These are phyloP conservation scores for Clathrospora elynae DNA, from an alignment of 2,329 filamentous ascomycete species.

Conservation along the genomic window DNA sequence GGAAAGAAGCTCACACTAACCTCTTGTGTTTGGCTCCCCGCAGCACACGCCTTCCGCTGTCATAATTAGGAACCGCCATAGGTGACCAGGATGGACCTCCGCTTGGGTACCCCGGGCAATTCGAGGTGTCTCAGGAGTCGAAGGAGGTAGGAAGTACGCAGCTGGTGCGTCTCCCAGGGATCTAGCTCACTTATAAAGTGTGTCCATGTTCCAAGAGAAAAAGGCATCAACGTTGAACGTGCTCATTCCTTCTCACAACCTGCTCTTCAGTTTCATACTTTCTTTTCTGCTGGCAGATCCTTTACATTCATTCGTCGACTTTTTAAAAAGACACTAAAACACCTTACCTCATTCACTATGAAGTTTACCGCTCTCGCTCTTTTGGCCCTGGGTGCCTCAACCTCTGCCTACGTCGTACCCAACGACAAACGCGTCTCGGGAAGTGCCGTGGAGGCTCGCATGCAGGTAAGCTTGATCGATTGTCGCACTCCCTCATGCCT, in stretches of 20 bases:
- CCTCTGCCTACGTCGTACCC: constrained; percentile 41
- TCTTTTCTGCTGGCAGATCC: constrained; percentile 41
- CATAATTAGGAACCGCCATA: constrained; percentile 4
- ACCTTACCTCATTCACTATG: constrained; percentile 33
- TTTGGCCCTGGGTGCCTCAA: constrained; percentile 40
- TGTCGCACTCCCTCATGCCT: not conserved
- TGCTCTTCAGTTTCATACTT: constrained; percentile 35
- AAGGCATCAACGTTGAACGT: constrained; percentile 38
- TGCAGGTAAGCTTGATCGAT: constrained; percentile 26
- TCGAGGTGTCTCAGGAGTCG: constrained; percentile 27
- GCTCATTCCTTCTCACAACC: constrained; percentile 42
- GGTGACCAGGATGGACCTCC: constrained; percentile 15
- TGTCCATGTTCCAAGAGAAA: constrained; percentile 24
- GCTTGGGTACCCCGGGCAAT: constrained; percentile 22
- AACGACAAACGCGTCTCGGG: constrained; percentile 25
- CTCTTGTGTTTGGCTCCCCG: constrained; percentile 19
- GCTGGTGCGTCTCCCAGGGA: constrained; percentile 7
- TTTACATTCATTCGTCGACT: constrained; percentile 23
- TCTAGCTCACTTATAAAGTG: constrained; percentile 34
- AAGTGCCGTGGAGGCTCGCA: constrained; percentile 35
- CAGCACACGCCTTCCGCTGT: constrained; percentile 4
- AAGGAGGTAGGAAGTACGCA: constrained; percentile 10
- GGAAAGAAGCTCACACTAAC: constrained; percentile 17
- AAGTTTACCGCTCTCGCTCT: constrained; percentile 38
- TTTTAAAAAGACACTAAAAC: constrained; percentile 14